Conservation (phyloP, 495 filamentous ascomycete genomes). For the Lasiosphaeria hispida region DNA sequence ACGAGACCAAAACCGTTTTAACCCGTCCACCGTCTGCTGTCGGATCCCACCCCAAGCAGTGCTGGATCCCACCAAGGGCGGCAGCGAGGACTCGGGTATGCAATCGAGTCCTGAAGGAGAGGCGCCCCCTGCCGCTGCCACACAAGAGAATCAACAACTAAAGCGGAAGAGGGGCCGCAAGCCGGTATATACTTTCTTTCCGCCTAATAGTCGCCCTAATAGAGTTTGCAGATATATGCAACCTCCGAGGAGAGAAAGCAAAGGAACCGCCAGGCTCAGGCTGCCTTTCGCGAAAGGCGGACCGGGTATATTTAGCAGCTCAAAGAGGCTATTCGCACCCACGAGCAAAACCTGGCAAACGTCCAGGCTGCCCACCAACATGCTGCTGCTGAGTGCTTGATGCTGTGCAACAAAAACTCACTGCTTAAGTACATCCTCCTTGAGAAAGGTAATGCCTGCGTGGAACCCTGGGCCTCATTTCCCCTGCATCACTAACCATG, state of each 20-base stretch:
- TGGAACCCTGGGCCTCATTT: neutral
- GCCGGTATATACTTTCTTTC: constrained; percentile 64
- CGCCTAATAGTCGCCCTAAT: constrained; percentile 15
- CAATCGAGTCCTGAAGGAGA: constrained; percentile 55
- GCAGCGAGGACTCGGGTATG: constrained; percentile 52
- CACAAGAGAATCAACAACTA: constrained; percentile 49
- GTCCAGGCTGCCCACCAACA: constrained; percentile 91
- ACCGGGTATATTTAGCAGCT: constrained; percentile 99
- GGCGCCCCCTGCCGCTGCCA: constrained; percentile 31
- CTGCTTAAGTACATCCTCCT: constrained; percentile 90
- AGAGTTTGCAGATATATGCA: constrained; percentile 75
- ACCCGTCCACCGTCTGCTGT: constrained; percentile 33
- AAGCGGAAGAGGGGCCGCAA: constrained; percentile 98
- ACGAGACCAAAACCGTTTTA: constrained; percentile 13
- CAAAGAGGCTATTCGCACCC: constrained; percentile 94
- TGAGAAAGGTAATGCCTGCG: constrained; percentile 70
- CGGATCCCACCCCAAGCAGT: constrained; percentile 38
- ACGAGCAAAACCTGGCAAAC: constrained; percentile 88
- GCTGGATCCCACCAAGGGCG: constrained; percentile 48
- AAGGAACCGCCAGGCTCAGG: constrained; percentile 94
- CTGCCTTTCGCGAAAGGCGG: constrained; percentile 91
- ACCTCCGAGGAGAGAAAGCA: constrained; percentile 98
- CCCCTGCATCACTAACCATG: constrained; percentile 1
- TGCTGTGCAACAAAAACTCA: constrained; percentile 98
- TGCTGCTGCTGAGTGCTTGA: constrained; percentile 95